A percentile compares a stretch with the other conserved stretches of the same genome.
These are phyloP conservation scores for Pythium biforme DNA, from an alignment of 352 stramenopile genomes.

Conservation along the genomic window DNA sequence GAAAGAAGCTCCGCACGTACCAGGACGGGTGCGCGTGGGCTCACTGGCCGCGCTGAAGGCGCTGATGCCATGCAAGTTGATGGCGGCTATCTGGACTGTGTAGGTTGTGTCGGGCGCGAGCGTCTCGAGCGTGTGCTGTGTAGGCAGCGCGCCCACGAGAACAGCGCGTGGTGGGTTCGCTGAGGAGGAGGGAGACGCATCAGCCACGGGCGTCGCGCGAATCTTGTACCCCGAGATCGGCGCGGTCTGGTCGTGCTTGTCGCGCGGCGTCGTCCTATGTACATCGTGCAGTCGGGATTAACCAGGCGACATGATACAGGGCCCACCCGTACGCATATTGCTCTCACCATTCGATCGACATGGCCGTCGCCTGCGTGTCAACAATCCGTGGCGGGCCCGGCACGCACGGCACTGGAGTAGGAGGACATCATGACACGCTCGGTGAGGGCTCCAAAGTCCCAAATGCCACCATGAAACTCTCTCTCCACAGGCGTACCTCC, in stretches of 20 bases:
- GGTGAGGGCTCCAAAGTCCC: too few species aligned
- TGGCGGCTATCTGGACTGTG: conserved; percentile 40
- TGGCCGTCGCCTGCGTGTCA: conserved; percentile 16
- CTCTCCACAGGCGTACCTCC: conserved; percentile 27
- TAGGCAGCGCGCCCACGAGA: conserved; percentile 34
- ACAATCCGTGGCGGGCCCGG: conserved; percentile 29
- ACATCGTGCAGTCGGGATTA: not conserved
- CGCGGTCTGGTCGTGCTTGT: conserved; percentile 39
- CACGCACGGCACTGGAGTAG: conserved; percentile 33
- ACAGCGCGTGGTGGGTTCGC: conserved; percentile 13
- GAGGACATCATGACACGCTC: too few species aligned
- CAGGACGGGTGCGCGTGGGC: conserved; percentile 30
- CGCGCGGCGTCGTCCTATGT: conserved; percentile 8
- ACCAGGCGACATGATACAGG: too few species aligned
- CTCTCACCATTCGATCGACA: conserved; percentile 40
- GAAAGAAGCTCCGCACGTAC: conserved; percentile 16
- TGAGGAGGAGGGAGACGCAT: not conserved
- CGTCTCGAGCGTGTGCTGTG: conserved; percentile 28
- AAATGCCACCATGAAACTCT: too few species aligned
- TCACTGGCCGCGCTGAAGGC: conserved; percentile 41
- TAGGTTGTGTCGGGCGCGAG: conserved; percentile 47
- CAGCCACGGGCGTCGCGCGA: conserved; percentile 21
- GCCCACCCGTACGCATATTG: too few species aligned
- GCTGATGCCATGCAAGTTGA: conserved; percentile 60
- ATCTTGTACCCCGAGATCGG: conserved; percentile 73